Evolutionary conservation across 768 basidiomycete genomes (phyloP).

Genomic region (Calvatia gigantea): DNA sequence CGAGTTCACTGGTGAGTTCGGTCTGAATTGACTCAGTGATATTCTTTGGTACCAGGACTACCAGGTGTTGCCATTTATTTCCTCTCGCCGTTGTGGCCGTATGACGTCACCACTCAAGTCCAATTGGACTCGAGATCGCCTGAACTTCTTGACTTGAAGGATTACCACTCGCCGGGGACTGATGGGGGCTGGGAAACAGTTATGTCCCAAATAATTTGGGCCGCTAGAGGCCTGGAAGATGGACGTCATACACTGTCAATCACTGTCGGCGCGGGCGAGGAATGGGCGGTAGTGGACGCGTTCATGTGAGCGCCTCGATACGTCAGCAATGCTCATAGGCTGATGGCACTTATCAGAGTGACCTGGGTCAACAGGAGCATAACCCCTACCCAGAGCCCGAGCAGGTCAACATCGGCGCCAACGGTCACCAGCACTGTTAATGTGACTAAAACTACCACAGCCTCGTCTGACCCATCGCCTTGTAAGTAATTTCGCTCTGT

Average conservation of each 20-base stretch:
- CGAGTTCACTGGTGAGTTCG: constrained; percentile 5
- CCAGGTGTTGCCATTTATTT: constrained; percentile 34
- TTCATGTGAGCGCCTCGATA: constrained; percentile 29
- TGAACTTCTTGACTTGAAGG: constrained; percentile 23
- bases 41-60: background rate
- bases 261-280: constrained; percentile 30
- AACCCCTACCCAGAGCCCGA: background rate
- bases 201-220: constrained; percentile 33
- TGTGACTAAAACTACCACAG: background rate
- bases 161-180: constrained; percentile 2
- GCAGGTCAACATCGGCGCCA: background rate
- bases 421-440: background rate
- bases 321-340: background rate
- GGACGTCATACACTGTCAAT: constrained; percentile 31
- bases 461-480: background rate
- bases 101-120: constrained; percentile 26
- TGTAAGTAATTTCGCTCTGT: background rate
- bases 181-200: constrained; percentile 32
- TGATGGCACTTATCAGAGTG: background rate
- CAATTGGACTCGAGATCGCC: constrained; percentile 24
- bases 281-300: constrained; percentile 35
- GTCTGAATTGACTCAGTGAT: background rate
- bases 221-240: constrained; percentile 27
- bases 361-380: background rate
- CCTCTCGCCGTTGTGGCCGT: constrained; percentile 34